Conservation (phyloP, 2,329 filamentous ascomycete genomes). For the Diaporthe batatas region DNA sequence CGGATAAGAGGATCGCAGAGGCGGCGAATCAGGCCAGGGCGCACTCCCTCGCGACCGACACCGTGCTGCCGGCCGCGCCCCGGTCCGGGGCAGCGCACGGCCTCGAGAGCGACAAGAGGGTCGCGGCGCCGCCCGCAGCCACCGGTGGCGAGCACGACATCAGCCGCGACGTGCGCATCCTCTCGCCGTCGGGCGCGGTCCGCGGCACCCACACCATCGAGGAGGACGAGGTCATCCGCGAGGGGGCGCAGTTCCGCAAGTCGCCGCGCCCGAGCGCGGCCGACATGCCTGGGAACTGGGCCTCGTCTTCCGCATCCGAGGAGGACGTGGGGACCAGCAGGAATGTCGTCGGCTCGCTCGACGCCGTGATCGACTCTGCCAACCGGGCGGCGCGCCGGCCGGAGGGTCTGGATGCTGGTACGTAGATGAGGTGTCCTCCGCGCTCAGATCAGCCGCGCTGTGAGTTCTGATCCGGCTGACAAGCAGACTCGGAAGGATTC, state of each 20-base stretch:
- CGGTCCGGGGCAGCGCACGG: background rate
- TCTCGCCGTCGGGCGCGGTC: conserved; percentile 39
- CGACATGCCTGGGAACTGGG: conserved; percentile 35
- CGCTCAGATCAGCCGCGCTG: background rate
- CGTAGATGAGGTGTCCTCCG: background rate
- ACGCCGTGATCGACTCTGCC: conserved; percentile 31
- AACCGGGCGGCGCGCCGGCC: conserved; percentile 16
- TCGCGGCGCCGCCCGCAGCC: background rate
- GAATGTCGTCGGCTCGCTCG: conserved; percentile 13
- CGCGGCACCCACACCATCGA: conserved; percentile 33
- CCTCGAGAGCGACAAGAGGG: conserved; percentile 24
- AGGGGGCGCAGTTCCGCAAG: conserved; percentile 37
- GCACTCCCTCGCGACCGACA: conserved; percentile 28
- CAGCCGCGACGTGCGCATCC: conserved; percentile 39
- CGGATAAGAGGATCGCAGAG: conserved; percentile 31
- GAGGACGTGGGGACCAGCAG: background rate
- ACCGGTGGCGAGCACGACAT: conserved; percentile 18
- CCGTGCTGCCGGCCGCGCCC: background rate
- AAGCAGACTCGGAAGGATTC: too few species aligned
- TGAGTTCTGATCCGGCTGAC: background rate
- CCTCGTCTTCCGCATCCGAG: conserved; percentile 15
- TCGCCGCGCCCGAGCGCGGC: conserved; percentile 37
- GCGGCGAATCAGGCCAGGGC: background rate
- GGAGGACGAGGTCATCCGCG: conserved; percentile 34
- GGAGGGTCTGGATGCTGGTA: conserved; percentile 28